Evolutionary conservation across 164 flowering plant genomes (phyloP), one percentile per base, ranked within the genome.

Genomic region (Liriodendron chinense): DNA sequence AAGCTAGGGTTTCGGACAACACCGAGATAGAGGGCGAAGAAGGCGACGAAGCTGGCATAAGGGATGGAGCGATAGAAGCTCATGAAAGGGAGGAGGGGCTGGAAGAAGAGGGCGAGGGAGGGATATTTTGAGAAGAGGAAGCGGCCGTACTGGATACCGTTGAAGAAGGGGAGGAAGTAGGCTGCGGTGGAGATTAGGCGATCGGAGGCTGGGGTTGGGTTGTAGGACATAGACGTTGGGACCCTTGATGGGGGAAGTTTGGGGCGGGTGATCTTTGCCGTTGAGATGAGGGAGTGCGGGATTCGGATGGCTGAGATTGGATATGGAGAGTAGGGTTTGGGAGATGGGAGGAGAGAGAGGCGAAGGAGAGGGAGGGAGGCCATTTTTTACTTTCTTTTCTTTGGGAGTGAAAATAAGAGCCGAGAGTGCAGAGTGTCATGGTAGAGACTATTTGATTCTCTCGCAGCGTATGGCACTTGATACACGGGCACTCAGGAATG

Each of bases 71-170:
- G 81, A 86, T 91, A 94, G 81, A 86, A 73, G 70, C 73, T 66
- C 74, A 94, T 62, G 1, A 92, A 25, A 0, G 99, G 99, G 72
- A 96, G 57, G 3, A 96, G 64, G 5, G 98, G 99, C 64, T 90
- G 84, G 68, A 96, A 69, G 24, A 86, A 71, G 67, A 77, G 43
- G 0, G 83, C 89, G 22, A 91, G 80, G 1, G 70, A 7, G 0
- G 95, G 95, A 85, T 80, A 92, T 24, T 78, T 78, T 8, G 78
- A 43, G 85, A 94, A 83, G 73, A 91, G 89, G 83, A 69, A 90
- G 20, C 91, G 87, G 7, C 97, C 97, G 87, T 91, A 96, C 70
- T 89, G 97, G 66, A 96, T 81, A 74, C 98, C 91, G 83, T 96
- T 91, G 91, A 96, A 85, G 88, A 96, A 85, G 3, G 98, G 99